Evolutionary conservation across 2,329 filamentous ascomycete genomes (phyloP).

Genomic region (Fulvia fulva): DNA sequence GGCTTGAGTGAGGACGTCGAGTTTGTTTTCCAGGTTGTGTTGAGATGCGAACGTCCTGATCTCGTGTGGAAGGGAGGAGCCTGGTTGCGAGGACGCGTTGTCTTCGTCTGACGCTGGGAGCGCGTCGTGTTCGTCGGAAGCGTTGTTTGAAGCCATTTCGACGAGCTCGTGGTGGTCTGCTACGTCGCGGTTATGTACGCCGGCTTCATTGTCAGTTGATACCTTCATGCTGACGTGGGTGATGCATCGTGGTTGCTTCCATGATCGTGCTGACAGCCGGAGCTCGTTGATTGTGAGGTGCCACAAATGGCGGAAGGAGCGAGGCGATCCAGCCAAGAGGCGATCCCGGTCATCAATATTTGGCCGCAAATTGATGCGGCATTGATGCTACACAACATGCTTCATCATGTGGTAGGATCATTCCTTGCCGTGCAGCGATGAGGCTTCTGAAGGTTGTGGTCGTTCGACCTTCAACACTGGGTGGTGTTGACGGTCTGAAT

Average conservation of each 20-base stretch:
- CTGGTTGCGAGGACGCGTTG: too few species aligned
- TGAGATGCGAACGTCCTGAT: neutral
- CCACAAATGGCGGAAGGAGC: neutral
- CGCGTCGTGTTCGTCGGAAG: neutral
- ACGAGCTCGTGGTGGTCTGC: neutral
- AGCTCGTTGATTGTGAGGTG: neutral
- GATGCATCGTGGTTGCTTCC: neutral
- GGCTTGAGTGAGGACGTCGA: neutral
- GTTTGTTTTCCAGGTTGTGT: neutral
- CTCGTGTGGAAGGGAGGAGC: neutral
- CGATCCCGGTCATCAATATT: neutral
- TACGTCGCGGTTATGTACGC: neutral
- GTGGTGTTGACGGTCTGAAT: too few species aligned
- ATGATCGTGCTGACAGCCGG: neutral
- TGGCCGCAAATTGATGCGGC: neutral
- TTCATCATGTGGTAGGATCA: too few species aligned
- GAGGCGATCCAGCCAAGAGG: neutral
- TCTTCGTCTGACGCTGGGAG: neutral
- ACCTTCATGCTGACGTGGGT: neutral
- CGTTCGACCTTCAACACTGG: too few species aligned
- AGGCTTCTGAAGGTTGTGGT: too few species aligned
- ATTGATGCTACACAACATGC: too few species aligned
- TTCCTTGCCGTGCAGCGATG: too few species aligned
- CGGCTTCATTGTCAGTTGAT: neutral
- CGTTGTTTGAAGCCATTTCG: too few species aligned